A percentile compares a stretch with the other conserved stretches of the same genome.
These are phyloP conservation scores for Lyophyllum decastes DNA, from an alignment of 768 basidiomycete species.

Conservation along the genomic window DNA sequence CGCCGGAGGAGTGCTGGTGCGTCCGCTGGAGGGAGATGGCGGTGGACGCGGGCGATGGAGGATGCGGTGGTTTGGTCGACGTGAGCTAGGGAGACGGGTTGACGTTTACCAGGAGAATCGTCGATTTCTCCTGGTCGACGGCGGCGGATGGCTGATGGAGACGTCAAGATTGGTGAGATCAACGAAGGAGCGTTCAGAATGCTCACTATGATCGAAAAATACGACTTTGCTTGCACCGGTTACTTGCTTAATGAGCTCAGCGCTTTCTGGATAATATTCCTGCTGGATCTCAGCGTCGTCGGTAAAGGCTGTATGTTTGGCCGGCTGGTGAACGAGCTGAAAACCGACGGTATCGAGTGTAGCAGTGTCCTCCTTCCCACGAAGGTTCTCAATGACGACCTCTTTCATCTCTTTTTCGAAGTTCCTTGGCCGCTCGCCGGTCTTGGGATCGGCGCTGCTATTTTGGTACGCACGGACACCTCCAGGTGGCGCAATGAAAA, in stretches of 20 bases:
- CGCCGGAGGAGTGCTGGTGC: constrained; percentile 32
- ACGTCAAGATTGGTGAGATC: not conserved
- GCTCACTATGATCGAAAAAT: constrained; percentile 64
- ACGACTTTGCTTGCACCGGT: constrained; percentile 60
- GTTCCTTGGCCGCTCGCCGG: constrained; percentile 23
- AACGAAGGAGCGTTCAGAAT: not conserved
- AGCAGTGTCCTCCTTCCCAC: constrained; percentile 46
- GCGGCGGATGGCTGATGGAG: constrained; percentile 34
- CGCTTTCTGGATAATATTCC: constrained; percentile 62
- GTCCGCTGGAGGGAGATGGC: constrained; percentile 39
- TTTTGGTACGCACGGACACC: constrained; percentile 26
- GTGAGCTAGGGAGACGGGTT: constrained; percentile 38
- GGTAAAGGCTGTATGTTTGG: constrained; percentile 46
- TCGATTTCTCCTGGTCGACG: constrained; percentile 30
- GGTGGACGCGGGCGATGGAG: constrained; percentile 34
- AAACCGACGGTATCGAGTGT: constrained; percentile 54
- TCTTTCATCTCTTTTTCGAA: constrained; percentile 18
- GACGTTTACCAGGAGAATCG: constrained; percentile 27
- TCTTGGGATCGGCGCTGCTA: constrained; percentile 23
- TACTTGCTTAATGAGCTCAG: constrained; percentile 53
- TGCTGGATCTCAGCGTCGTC: constrained; percentile 46
- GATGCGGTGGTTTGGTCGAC: constrained; percentile 41
- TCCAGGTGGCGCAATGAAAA: constrained; percentile 22
- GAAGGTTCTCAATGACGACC: constrained; percentile 51
- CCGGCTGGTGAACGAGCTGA: constrained; percentile 30